Evolutionary conservation across 441 rosid genomes (phyloP).

Genomic region (Theobroma grandiflorum): DNA sequence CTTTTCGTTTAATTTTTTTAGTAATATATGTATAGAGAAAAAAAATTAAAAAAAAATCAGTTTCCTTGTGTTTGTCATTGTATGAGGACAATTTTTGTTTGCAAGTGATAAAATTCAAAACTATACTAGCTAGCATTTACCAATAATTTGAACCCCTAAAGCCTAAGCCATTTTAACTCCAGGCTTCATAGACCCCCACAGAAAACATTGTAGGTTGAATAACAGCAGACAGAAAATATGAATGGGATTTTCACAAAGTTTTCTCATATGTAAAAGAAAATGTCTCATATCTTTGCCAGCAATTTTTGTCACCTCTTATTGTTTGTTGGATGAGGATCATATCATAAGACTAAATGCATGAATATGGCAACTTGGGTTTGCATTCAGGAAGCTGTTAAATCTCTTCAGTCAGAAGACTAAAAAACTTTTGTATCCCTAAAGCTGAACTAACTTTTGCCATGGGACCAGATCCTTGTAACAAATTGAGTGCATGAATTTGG

Average conservation of each 20-base stretch:
- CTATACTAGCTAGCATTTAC: neutral
- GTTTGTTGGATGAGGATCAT: conserved; percentile 12
- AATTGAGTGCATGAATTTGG: conserved; percentile 32
- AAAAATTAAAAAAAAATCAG: neutral
- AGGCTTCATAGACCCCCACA: neutral
- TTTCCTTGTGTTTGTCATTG: neutral
- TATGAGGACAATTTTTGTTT: neutral
- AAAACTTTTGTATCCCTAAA: conserved; percentile 12
- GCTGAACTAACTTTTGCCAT: neutral
- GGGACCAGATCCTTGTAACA: conserved; percentile 13
- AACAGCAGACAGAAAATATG: neutral
- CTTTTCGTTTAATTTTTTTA: neutral
- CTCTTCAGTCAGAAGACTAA: neutral
- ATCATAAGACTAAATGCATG: conserved; percentile 19
- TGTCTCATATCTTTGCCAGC: neutral
- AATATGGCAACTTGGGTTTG: conserved; percentile 10
- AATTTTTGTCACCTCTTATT: neutral
- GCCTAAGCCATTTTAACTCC: neutral
- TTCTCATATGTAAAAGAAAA: neutral
- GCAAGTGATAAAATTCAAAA: too few relatives aligned
- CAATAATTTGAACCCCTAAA: neutral
- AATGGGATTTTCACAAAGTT: neutral
- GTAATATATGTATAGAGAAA: too few relatives aligned
- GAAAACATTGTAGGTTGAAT: neutral
- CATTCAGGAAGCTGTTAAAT: neutral